Conservation (phyloP, 345 rosid genomes). For the Schrenkiella parvula region DNA sequence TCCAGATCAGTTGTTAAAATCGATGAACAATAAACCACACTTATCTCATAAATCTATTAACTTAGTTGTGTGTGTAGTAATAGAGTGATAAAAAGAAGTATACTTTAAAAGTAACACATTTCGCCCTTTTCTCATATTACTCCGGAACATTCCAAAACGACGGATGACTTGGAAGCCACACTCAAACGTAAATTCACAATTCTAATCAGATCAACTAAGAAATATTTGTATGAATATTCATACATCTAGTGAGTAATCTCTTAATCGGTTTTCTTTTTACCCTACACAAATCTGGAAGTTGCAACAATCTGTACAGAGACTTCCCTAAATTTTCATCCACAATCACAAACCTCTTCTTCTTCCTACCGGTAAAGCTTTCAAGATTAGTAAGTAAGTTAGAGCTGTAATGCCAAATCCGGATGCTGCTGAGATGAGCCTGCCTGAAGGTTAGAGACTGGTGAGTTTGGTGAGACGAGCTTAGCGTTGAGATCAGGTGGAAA, state of each 20-base stretch:
- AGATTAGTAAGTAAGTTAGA: conserved; percentile 37
- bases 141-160: background rate
- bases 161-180: background rate
- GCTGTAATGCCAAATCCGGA: conserved; percentile 85
- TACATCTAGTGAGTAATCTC: background rate
- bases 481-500: conserved; percentile 55
- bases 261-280: background rate
- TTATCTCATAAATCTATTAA: no score
- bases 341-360: background rate
- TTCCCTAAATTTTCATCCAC: conserved; percentile 10
- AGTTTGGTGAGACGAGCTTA: conserved; percentile 47
- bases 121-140: background rate
- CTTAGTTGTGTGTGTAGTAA: no score
- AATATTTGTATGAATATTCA: background rate
- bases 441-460: conserved; percentile 51
- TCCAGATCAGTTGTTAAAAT: no score
- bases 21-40: no score
- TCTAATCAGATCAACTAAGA: background rate
- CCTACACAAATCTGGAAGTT: conserved; percentile 11
- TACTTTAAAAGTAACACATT: background rate
- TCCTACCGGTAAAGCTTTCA: background rate
- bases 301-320: conserved; percentile 23
- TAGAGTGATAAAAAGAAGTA: no score
- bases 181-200: background rate
- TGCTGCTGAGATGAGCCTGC: conserved; percentile 63